A percentile compares a stretch with the other conserved stretches of the same genome.
phyloP scores from a whole-genome alignment of 1,284 basidiomycete species.

The Macrocybe sp. region DNA sequence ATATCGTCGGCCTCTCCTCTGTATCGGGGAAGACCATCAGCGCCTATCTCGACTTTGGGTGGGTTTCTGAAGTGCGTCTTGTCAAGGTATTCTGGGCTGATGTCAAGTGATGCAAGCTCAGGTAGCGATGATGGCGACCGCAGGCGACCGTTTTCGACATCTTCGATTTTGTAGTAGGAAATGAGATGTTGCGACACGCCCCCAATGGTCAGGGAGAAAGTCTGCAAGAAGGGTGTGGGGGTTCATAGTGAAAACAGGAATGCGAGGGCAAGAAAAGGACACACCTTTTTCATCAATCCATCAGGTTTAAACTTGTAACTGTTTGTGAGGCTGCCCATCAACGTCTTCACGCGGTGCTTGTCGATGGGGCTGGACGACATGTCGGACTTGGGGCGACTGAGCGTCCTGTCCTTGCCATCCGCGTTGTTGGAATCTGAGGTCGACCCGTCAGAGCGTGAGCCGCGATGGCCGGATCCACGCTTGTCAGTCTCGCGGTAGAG shows the following conservation, averaged over 20 bases:
- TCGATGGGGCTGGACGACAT: slow-evolving; percentile 42
- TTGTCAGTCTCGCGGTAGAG: slow-evolving; percentile 93
- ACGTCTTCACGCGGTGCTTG: slow-evolving; percentile 69
- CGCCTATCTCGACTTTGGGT: slow-evolving; percentile 80
- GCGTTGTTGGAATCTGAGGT: slow-evolving; percentile 25
- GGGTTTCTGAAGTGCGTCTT: slow-evolving; percentile 90
- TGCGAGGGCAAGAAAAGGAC: slow-evolving; percentile 16
- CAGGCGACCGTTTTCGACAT: slow-evolving; percentile 84
- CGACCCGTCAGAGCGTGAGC: slow-evolving; percentile 32
- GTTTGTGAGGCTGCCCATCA: slow-evolving; percentile 88
- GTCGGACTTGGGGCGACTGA: slow-evolving; percentile 63
- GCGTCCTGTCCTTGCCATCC: slow-evolving; percentile 25
- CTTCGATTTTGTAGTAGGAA: slow-evolving; percentile 93
- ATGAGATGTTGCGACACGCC: slow-evolving; percentile 92
- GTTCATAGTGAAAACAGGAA: slow-evolving; percentile 11
- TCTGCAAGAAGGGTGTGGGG: slow-evolving; percentile 43
- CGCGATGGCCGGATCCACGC: slow-evolving; percentile 56
- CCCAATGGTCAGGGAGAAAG: slow-evolving; percentile 84
- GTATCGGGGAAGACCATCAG: slow-evolving; percentile 80
- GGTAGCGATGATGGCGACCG: slow-evolving; percentile 86
- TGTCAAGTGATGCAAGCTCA: slow-evolving; percentile 82
- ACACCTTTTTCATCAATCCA: slow-evolving; percentile 93
- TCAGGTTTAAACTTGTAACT: slow-evolving; percentile 88
- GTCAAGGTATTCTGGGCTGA: slow-evolving; percentile 86
- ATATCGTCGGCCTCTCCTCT: slow-evolving; percentile 73